Conservation (phyloP, 495 filamentous ascomycete genomes). For the Tetracladium marchalianum region DNA sequence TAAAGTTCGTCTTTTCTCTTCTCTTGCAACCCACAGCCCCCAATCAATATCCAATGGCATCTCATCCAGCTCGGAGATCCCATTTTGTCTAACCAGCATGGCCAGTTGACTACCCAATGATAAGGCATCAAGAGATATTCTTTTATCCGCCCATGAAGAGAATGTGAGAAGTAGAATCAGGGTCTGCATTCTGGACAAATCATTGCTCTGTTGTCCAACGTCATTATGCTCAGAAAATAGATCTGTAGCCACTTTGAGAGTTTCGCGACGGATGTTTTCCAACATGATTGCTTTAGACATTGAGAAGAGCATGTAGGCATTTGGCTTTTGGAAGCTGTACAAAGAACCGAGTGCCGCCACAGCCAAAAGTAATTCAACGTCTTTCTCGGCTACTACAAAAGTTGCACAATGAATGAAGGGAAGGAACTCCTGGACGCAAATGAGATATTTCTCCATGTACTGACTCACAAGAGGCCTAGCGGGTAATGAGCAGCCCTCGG, state of each 20-base stretch:
- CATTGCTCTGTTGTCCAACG: conserved; percentile 22
- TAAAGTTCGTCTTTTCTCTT: conserved; percentile 41
- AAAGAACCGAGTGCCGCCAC: conserved; percentile 39
- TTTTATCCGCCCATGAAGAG: conserved; percentile 44
- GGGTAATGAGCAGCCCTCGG: conserved; percentile 36
- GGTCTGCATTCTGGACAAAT: conserved; percentile 35
- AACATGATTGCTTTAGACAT: too few species aligned
- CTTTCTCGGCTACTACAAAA: conserved; percentile 33
- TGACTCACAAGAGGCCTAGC: conserved; percentile 36
- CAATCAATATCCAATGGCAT: conserved; percentile 28
- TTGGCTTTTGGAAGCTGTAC: conserved; percentile 33
- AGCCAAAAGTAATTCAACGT: conserved; percentile 36
- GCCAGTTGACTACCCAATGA: conserved; percentile 40
- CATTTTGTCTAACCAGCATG: conserved; percentile 38
- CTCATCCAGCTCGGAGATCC: conserved; percentile 27
- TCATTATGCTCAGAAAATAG: too few species aligned
- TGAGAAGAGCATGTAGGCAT: too few species aligned
- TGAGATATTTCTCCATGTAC: conserved; percentile 40
- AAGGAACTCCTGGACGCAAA: conserved; percentile 38
- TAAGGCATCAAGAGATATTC: conserved; percentile 38
- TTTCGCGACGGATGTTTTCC: too few species aligned
- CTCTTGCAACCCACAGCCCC: conserved; percentile 39
- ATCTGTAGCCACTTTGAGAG: too few species aligned
- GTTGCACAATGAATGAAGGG: conserved; percentile 41
- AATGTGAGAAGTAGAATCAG: conserved; percentile 38